These are phyloP conservation scores for Pseudonitzschia multistriata DNA, from an alignment of 108 stramenopile genomes.

Conservation along the genomic window DNA sequence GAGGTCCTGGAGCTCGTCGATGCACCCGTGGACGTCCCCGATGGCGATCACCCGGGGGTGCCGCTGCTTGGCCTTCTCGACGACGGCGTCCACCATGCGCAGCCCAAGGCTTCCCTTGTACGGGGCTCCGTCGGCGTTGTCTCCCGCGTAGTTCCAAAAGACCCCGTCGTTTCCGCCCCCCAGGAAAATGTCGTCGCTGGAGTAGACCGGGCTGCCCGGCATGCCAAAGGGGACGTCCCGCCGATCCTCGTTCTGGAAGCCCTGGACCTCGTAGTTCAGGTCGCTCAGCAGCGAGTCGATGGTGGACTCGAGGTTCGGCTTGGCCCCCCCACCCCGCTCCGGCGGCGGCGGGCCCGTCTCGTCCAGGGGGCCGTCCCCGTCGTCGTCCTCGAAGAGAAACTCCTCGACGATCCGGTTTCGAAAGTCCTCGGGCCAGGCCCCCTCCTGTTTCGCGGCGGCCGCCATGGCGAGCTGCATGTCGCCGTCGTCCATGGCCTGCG, in stretches of 20 bases:
- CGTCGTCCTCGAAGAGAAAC: constrained; percentile 77
- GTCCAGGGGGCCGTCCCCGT: constrained; percentile 38
- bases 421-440: constrained; percentile 57
- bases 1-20: constrained; percentile 87
- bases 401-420: constrained; percentile 74
- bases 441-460: constrained; percentile 61
- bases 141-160: constrained; percentile 65
- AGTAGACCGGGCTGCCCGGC: constrained; percentile 50
- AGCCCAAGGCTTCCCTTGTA: constrained; percentile 68
- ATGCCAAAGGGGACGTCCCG: constrained; percentile 56
- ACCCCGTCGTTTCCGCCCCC: constrained; percentile 70
- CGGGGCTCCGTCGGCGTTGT: constrained; percentile 49
- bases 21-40: constrained; percentile 93
- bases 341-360: background rate
- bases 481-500: constrained; percentile 71
- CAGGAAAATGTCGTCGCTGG: constrained; percentile 64
- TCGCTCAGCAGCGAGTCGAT: constrained; percentile 8
- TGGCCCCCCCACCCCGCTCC: too few relatives aligned
- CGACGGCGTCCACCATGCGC: constrained; percentile 68
- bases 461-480: constrained; percentile 66
- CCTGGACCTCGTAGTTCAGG: constrained; percentile 11
- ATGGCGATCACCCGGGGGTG: constrained; percentile 84
- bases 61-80: constrained; percentile 58
- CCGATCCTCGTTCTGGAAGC: constrained; percentile 24
- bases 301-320: constrained; percentile 7